Conservation (phyloP, 768 basidiomycete genomes). For the Lactifluus rugatus region DNA sequence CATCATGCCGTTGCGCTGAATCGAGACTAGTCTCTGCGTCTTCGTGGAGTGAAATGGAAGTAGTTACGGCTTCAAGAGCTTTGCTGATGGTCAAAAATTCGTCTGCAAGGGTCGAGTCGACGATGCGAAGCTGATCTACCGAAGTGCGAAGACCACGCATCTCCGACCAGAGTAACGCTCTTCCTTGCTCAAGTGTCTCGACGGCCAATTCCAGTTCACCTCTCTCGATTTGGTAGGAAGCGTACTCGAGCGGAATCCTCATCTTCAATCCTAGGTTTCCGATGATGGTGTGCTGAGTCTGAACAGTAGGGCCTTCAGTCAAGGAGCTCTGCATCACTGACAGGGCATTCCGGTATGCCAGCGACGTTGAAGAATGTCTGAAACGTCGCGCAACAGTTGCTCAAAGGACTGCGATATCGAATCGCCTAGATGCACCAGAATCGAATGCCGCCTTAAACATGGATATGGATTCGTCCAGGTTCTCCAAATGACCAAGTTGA, state of each 20-base stretch:
- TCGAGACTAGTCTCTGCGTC: neutral
- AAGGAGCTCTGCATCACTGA: neutral
- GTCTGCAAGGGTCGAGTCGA: slow-evolving; percentile 7
- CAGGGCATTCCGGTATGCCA: neutral
- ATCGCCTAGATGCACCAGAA: neutral
- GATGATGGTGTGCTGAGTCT: neutral
- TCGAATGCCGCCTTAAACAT: neutral
- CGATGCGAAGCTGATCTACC: slow-evolving; percentile 2
- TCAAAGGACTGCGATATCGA: neutral
- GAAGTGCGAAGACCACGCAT: too few relatives aligned
- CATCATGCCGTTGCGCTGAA: neutral
- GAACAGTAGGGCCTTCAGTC: neutral
- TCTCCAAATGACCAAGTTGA: neutral
- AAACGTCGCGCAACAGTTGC: neutral
- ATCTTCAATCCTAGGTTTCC: neutral
- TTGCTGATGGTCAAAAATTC: neutral
- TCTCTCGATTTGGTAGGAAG: neutral
- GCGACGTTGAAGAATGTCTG: neutral
- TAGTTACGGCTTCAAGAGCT: neutral
- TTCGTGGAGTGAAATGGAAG: neutral
- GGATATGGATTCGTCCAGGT: neutral
- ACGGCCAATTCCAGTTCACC: neutral
- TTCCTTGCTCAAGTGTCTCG: slow-evolving; percentile 17
- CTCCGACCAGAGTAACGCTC: too few relatives aligned
- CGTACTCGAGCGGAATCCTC: neutral